Evolutionary conservation across 805 yeast species (phyloP).

Genomic region (Candida maris): DNA sequence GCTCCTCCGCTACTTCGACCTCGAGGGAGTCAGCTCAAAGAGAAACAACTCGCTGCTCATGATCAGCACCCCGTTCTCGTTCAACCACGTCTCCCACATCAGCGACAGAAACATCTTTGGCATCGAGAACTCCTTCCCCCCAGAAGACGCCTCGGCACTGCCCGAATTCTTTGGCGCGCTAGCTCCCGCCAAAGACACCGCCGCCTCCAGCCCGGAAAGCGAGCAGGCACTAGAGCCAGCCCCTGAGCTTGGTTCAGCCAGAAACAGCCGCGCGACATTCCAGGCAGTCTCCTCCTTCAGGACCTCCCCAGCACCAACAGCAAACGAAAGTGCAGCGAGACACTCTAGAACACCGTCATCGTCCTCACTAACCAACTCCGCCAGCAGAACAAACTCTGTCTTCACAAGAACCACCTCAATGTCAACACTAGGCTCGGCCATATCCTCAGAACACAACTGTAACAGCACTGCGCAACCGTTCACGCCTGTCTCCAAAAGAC

Average conservation of each 20-base stretch:
- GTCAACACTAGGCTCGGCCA: constrained; percentile 22
- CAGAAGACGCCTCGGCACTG: constrained; percentile 12
- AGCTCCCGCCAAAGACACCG: constrained; percentile 1
- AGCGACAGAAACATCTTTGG: constrained; percentile 30
- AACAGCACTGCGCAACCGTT: too few species aligned
- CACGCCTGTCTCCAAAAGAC: neutral
- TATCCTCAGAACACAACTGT: constrained; percentile 11
- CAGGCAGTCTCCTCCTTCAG: constrained; percentile 31
- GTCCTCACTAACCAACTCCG: constrained; percentile 18
- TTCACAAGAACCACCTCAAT: constrained; percentile 30
- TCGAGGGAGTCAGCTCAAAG: constrained; percentile 9
- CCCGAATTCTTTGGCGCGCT: constrained; percentile 12
- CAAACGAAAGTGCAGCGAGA: constrained; percentile 3
- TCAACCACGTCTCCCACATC: constrained; percentile 33
- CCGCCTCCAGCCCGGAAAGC: constrained; percentile 1
- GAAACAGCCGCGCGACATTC: constrained; percentile 11
- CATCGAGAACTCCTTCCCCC: constrained; percentile 25
- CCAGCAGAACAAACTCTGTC: constrained; percentile 23
- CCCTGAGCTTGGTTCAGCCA: constrained; percentile 9
- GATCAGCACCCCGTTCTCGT: constrained; percentile 33
- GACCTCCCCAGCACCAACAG: constrained; percentile 26
- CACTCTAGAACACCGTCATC: constrained; percentile 16
- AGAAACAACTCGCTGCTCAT: constrained; percentile 11
- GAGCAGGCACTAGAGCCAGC: constrained; percentile 1
- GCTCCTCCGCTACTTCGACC: constrained; percentile 19